These are phyloP conservation scores for Plasmodium cynomolgi DNA, from an alignment of 169 alveolate species.

Conservation along the genomic window DNA sequence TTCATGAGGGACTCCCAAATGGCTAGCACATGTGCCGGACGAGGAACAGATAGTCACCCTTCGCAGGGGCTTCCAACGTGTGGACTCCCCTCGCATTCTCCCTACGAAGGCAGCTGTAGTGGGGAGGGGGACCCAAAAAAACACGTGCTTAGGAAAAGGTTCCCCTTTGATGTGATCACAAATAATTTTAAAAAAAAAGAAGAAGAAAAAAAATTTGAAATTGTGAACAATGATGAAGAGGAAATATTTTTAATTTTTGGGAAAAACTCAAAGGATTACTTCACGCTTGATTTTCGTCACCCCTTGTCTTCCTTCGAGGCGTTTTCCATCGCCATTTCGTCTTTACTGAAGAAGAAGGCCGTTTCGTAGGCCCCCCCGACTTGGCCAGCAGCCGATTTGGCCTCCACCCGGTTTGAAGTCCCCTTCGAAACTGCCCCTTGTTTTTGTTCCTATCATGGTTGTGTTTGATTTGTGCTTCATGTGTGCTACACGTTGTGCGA, in stretches of 20 bases:
- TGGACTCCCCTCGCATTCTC: neutral
- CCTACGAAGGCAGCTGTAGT: neutral
- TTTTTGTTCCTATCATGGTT: neutral
- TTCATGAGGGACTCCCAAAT: neutral
- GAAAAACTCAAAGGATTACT: conserved; percentile 79
- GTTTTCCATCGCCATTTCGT: conserved; percentile 79
- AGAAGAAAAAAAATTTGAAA: conserved; percentile 44
- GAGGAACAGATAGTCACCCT: neutral
- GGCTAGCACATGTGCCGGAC: neutral
- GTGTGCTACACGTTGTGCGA: neutral
- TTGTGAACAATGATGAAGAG: conserved; percentile 72
- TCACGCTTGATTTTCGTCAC: conserved; percentile 82
- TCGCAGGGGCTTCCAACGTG: neutral
- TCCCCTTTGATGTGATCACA: conserved; percentile 76
- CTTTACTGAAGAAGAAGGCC: conserved; percentile 79
- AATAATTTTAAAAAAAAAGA: conserved; percentile 47
- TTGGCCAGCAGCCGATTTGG: neutral
- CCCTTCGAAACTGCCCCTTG: neutral
- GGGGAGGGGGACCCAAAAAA: conserved; percentile 6
- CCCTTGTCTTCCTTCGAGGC: conserved; percentile 85
- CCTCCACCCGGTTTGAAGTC: neutral
- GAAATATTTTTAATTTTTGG: conserved; percentile 81
- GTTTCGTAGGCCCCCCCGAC: conserved; percentile 68
- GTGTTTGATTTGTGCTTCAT: neutral
- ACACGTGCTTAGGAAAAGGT: conserved; percentile 20